Evolutionary conservation across 2,329 filamentous ascomycete genomes (phyloP), one percentile per base, ranked within the genome.

Genomic region (Meredithiella fracta): DNA sequence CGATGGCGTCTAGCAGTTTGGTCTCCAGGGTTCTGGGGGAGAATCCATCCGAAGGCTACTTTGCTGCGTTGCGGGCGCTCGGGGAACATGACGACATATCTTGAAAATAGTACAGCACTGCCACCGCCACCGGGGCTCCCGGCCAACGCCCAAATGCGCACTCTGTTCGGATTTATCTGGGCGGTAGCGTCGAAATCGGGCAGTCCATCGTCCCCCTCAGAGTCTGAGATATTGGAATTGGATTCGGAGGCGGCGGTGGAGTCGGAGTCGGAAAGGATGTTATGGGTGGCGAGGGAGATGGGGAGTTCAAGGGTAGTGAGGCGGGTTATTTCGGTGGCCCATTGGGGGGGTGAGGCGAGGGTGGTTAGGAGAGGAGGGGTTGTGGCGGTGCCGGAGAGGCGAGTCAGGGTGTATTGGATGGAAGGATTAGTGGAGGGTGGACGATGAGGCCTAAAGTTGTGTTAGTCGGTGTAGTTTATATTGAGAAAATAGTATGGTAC

Each of bases 141-240:
- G 1, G 74, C 67, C 44, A 80, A 65, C 1, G 74, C 77, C 74
- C 75, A 78, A 42, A 79, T 68, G 7, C 75, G 71, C 51, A 73
- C 71, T 14, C 76, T 69, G 44, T 73, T 70, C 1, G 74, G 70
- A 57, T 75, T 69, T 7, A 77, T 70, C 59, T 72, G 71, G 11
- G 69, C 65, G 34, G 66, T 63, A 1, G 66, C 62, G 23, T 67
- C 66, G 8, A 66, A 62, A 1, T 65, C 64, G 1, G 65, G 66
- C 17, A 64, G 64, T 1, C 63, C 62, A 20, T 64, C 65, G 1
- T 62, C 63, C 8, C 64, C 65, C 5, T 63, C 64, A 3, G 57
- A 60, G 1, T 55, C 53, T 0, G 58, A 57, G 1, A 44, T 34
- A 15, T 58, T 60, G 2, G 59, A 60, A 5, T 54, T 56, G 5